Conservation (phyloP, 257 asterid species). For the Nicotiana noctiflora region DNA sequence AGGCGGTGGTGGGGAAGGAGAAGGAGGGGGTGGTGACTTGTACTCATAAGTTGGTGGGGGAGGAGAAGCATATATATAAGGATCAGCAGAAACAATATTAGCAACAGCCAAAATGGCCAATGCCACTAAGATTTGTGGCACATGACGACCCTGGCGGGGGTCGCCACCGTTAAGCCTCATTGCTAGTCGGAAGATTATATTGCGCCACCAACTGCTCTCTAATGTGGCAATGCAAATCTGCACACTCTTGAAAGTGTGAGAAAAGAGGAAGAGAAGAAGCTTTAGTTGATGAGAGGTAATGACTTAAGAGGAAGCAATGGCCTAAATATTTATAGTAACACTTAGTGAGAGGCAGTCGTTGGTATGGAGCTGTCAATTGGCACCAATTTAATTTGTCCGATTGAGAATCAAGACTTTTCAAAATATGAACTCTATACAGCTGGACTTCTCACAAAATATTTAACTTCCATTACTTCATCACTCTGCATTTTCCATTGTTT, state of each 20-base stretch:
- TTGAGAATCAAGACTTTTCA: slow-evolving; percentile 1
- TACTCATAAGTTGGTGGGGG: slow-evolving; percentile 22
- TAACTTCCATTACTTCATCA: slow-evolving; percentile 7
- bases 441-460: slow-evolving; percentile 14
- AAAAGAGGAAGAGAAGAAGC: not conserved
- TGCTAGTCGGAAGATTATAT: slow-evolving; percentile 14
- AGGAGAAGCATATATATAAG: slow-evolving; percentile 35
- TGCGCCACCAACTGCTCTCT: slow-evolving; percentile 19
- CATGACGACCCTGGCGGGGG: slow-evolving; percentile 29
- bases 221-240: not conserved
- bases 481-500: slow-evolving; percentile 4
- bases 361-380: slow-evolving; percentile 36
- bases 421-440: slow-evolving; percentile 24
- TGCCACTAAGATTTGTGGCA: slow-evolving; percentile 40
- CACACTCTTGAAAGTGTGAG: not conserved
- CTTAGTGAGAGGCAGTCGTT: slow-evolving; percentile 15
- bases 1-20: slow-evolving; percentile 27
- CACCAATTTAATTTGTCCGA: slow-evolving; percentile 17
- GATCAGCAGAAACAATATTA: slow-evolving; percentile 42
- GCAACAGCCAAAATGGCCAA: slow-evolving; percentile 43
- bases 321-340: slow-evolving; percentile 28
- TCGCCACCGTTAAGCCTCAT: slow-evolving; percentile 39
- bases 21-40: slow-evolving; percentile 21
- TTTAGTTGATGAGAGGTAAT: slow-evolving; percentile 18
- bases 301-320: slow-evolving; percentile 6